Conservation (phyloP, 1,284 basidiomycete genomes). For the Malassezia globosa region DNA sequence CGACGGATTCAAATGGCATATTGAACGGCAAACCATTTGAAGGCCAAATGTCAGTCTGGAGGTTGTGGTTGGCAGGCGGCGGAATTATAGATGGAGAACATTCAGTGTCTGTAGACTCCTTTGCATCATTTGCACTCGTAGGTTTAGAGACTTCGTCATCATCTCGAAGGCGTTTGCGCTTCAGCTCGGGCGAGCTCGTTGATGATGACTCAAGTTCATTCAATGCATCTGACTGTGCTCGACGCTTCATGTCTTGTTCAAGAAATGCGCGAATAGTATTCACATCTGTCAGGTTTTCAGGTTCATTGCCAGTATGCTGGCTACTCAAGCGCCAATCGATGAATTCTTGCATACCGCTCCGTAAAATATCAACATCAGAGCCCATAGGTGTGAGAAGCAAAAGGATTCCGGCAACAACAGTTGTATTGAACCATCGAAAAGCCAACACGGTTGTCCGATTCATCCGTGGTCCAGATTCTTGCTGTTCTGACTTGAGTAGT, state of each 20-base stretch:
- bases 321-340: slow-evolving; percentile 3
- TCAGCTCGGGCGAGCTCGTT: neutral
- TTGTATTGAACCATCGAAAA: slow-evolving; percentile 36
- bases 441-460: slow-evolving; percentile 29
- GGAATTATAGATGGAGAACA: neutral
- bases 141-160: neutral
- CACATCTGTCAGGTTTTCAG: neutral
- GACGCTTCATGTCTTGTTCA: neutral
- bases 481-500: slow-evolving; percentile 20
- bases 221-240: neutral
- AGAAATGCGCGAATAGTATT: slow-evolving; percentile 7
- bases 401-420: slow-evolving; percentile 31
- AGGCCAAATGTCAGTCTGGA: neutral
- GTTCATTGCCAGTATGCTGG: neutral
- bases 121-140: neutral
- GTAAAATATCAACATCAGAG: slow-evolving; percentile 22
- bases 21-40: neutral
- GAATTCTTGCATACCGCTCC: slow-evolving; percentile 18
- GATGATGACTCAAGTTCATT: neutral
- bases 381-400: slow-evolving; percentile 31
- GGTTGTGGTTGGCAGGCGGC: neutral
- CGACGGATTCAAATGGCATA: neutral
- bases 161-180: neutral
- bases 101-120: neutral
- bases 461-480: slow-evolving; percentile 13